A percentile compares a stretch with the other conserved stretches of the same genome.
These are phyloP conservation scores for Helotiales sp. DNA, from an alignment of 2,329 filamentous ascomycete species.

Conservation along the genomic window DNA sequence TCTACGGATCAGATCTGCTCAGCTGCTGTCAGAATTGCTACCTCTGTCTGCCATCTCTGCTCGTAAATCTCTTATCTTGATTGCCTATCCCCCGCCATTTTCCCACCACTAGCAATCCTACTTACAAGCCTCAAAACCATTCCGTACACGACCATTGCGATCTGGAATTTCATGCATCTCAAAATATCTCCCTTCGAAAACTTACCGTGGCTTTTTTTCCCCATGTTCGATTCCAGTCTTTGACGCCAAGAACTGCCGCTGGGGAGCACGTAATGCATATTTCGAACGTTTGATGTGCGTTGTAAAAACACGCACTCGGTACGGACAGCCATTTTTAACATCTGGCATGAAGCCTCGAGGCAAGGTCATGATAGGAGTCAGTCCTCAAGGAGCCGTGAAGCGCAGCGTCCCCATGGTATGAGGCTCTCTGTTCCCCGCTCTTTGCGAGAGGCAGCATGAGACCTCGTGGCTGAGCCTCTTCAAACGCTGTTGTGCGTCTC, in stretches of 20 bases:
- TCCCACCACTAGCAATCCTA: not conserved
- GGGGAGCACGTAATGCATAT: conserved; percentile 19
- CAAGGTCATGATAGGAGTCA: not conserved
- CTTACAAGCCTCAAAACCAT: not conserved
- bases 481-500: not conserved
- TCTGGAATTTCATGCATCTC: not conserved
- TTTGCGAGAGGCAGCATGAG: not conserved
- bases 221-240: conserved; percentile 9
- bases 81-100: not conserved
- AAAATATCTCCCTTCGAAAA: conserved; percentile 5
- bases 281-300: conserved; percentile 19
- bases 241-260: conserved; percentile 12
- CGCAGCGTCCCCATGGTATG: not conserved
- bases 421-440: not conserved
- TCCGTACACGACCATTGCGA: not conserved
- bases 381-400: not conserved
- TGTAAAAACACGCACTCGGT: not conserved
- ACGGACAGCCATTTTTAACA: not conserved
- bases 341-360: not conserved
- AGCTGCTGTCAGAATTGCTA: not conserved
- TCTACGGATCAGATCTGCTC: no score
- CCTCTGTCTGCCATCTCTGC: no score
- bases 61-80: not conserved
- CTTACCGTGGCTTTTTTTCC: conserved; percentile 6
- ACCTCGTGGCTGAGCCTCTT: not conserved